A percentile compares a stretch with the other conserved stretches of the same genome.
These are phyloP conservation scores for Candida patagonica DNA, from an alignment of 805 yeast genomes.

Conservation along the genomic window DNA sequence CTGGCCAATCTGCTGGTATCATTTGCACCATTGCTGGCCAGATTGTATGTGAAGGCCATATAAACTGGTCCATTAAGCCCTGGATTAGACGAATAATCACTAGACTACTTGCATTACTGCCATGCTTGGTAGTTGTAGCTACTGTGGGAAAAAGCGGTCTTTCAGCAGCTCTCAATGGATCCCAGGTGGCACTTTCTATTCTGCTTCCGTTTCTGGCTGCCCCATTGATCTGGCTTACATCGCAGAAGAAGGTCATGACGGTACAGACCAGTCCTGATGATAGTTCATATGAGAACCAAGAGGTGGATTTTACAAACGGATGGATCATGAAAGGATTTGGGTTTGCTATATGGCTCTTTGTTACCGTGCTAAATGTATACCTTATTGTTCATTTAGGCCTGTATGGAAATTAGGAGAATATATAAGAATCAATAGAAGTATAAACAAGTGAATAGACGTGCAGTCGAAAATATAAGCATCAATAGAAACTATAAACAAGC, in stretches of 20 bases:
- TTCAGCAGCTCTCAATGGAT: constrained; percentile 63
- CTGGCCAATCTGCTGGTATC: constrained; percentile 88
- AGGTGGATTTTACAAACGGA: constrained; percentile 35
- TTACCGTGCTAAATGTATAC: constrained; percentile 63
- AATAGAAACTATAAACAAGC: no score
- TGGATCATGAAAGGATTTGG: constrained; percentile 47
- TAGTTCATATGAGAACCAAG: background rate
- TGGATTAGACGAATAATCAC: constrained; percentile 75
- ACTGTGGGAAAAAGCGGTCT: constrained; percentile 68
- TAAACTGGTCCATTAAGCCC: constrained; percentile 72
- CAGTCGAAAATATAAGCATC: background rate
- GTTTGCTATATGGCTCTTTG: constrained; percentile 56
- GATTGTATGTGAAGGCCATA: constrained; percentile 83
- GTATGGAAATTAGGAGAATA: constrained; percentile 7
- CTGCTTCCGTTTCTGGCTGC: constrained; percentile 78
- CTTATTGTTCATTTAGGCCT: constrained; percentile 40
- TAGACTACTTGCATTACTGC: constrained; percentile 67
- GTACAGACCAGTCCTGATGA: constrained; percentile 9
- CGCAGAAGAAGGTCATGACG: constrained; percentile 57
- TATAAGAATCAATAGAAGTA: background rate
- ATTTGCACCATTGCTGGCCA: constrained; percentile 93
- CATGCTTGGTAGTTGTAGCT: constrained; percentile 65
- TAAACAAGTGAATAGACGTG: background rate
- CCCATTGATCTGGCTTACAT: constrained; percentile 77
- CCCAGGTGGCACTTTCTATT: constrained; percentile 77